Base-by-base conservation (phyloP, 2,329 filamentous ascomycete genomes). In the Phyllosticta citriasiana region DNA sequence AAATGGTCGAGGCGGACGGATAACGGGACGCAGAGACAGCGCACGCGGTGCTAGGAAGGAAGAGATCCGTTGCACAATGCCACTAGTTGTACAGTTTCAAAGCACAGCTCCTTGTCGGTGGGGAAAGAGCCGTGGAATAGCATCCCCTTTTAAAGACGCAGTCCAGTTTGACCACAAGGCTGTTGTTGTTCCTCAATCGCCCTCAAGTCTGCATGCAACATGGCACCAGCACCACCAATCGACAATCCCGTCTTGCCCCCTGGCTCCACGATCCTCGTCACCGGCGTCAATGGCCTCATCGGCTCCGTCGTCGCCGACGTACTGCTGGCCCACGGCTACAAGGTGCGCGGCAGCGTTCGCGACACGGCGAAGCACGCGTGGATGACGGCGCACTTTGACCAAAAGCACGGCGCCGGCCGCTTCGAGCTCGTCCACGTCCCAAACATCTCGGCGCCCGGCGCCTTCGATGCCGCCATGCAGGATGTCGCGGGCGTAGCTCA, bases 201-300 rank as follows among this genome's bases (percentile, higher is more conserved):
- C 19, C 19, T 8, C 27, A 30, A 30, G 4, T 8, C 27, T 8
- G 27, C 27, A 8, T 16, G 6, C 61, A 5, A 71, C 70, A 9
- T 72, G 71, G 2, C 65, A 63, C 52, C 56, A 51, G 19, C 19
- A 22, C 19, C 19, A 22, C 19, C 47, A 47, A 58, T 58, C 47
- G 25, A 51, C 52, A 22, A 12, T 24, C 24, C 53, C 14, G 24
- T 22, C 12, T 40, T 57, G 25, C 59, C 59, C 3, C 27, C 54
- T 12, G 22, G 54, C 55, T 57, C 54, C 22, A 55, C 56, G n/a
- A 55, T 71, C 7, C 65, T 71, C 19, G 64, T 72, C 53, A 72
- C 70, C 2, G 70, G 71, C 10, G 68, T 69, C 53, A 72, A 71
- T 63, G 70, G 71, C 30, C 71, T 71, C 57, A 71, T 72, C 56